A percentile compares a stretch with the other conserved stretches of the same genome.
phyloP scores from a whole-genome alignment of 305 asterid genomes.

The Ajuga reptans region DNA sequence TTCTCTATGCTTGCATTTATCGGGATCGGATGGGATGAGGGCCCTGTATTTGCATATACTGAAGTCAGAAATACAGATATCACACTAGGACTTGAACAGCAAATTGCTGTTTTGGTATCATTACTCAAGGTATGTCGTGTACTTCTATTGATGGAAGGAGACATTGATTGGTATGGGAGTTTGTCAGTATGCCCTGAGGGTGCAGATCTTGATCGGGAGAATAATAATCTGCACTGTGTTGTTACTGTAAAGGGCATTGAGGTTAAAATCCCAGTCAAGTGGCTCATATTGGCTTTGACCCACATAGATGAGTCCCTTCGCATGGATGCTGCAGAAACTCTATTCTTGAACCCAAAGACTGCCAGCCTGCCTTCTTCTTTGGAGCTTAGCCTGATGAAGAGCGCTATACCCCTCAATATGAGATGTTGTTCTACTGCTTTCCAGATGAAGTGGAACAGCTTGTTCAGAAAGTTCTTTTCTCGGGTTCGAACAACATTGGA shows the following conservation, averaged over 20 bases:
- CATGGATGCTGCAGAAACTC: constrained; percentile 89
- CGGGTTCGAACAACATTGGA: constrained; percentile 90
- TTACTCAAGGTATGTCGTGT: constrained; percentile 80
- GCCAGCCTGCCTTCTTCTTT: constrained; percentile 81
- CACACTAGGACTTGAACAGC: constrained; percentile 53
- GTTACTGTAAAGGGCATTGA: constrained; percentile 55
- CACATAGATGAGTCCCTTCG: constrained; percentile 88
- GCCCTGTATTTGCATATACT: constrained; percentile 33
- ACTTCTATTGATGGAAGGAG: constrained; percentile 89
- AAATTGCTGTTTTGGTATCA: constrained; percentile 73
- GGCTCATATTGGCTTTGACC: constrained; percentile 76
- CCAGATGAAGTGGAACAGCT: constrained; percentile 96
- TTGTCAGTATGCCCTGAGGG: constrained; percentile 33
- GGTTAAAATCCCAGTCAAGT: constrained; percentile 63
- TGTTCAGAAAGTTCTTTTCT: constrained; percentile 83
- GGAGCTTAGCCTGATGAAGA: constrained; percentile 80
- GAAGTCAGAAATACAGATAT: constrained; percentile 35
- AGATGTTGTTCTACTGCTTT: constrained; percentile 87
- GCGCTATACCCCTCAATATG: constrained; percentile 90
- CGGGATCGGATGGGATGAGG: constrained; percentile 47
- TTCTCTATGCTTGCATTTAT: constrained; percentile 73
- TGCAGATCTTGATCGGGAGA: constrained; percentile 33
- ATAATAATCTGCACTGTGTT: constrained; percentile 34
- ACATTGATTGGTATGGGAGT: constrained; percentile 63
- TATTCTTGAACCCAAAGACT: constrained; percentile 81